These are phyloP conservation scores for Pichia scutulata DNA, from an alignment of 805 yeast species.

Conservation along the genomic window DNA sequence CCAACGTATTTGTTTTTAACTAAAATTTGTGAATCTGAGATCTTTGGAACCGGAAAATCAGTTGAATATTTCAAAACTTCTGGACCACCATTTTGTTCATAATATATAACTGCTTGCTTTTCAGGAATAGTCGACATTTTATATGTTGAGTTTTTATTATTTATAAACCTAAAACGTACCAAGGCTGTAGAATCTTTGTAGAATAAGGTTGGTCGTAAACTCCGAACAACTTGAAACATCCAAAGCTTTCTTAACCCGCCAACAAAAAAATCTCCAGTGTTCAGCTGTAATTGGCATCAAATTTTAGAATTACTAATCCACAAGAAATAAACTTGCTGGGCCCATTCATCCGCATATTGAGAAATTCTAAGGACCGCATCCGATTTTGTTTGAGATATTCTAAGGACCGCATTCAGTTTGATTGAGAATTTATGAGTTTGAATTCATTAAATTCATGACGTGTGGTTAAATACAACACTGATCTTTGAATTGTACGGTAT, in stretches of 20 bases:
- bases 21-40: conserved; percentile 50
- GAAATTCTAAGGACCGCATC: background rate
- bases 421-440: background rate
- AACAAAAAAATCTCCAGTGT: background rate
- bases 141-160: conserved; percentile 1
- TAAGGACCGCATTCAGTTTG: background rate
- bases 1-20: conserved; percentile 75
- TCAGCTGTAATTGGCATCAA: too few species aligned
- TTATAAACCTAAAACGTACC: background rate
- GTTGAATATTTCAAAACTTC: conserved; percentile 50
- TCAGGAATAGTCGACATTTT: conserved; percentile 33
- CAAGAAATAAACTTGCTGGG: too few species aligned
- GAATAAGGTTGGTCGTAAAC: background rate
- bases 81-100: conserved; percentile 49
- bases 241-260: background rate
- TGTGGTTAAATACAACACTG: background rate
- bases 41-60: conserved; percentile 52
- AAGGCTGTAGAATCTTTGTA: background rate
- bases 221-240: background rate
- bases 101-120: conserved; percentile 47
- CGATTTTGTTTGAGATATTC: background rate
- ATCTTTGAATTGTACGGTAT: too few species aligned
- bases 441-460: background rate
- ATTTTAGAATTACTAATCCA: too few species aligned
- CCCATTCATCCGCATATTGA: background rate